Evolutionary conservation across 2,329 filamentous ascomycete species (phyloP).

Genomic region (Cordyceps fumosorosea): DNA sequence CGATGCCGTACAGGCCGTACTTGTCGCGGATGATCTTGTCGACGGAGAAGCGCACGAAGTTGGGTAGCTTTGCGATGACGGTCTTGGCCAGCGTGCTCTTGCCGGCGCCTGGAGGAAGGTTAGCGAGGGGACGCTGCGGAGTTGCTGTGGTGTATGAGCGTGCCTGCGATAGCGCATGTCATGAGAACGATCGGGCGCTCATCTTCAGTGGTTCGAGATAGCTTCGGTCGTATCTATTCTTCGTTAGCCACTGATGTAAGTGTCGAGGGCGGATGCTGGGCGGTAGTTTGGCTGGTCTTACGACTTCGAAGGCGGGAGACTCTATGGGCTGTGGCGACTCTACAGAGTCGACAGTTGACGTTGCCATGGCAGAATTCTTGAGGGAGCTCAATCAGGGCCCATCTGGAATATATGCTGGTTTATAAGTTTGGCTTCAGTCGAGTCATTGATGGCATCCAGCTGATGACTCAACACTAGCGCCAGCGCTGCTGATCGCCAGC

Average conservation of each 20-base stretch:
- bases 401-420: not conserved
- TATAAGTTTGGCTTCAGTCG: not conserved
- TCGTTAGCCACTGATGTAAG: not conserved
- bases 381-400: too few relatives aligned
- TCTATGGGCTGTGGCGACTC: not conserved
- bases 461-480: constrained; percentile 7
- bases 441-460: not conserved
- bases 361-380: not conserved
- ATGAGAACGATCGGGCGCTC: constrained; percentile 5
- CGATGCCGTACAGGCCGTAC: constrained; percentile 11
- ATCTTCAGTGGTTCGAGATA: not conserved
- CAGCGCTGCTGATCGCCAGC: not conserved
- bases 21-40: constrained; percentile 3
- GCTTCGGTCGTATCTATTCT: constrained; percentile 3
- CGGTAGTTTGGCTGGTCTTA: not conserved
- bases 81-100: constrained; percentile 13
- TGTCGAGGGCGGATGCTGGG: not conserved
- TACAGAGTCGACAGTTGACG: not conserved
- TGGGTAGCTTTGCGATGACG: not conserved
- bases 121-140: not conserved
- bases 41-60: constrained; percentile 8
- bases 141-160: not conserved
- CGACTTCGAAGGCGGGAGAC: constrained; percentile 2
- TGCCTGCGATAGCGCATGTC: constrained; percentile 12
- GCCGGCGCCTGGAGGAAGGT: constrained; percentile 1